Base-by-base conservation (phyloP, 352 stramenopile species). In the Phytophthora sp. region DNA sequence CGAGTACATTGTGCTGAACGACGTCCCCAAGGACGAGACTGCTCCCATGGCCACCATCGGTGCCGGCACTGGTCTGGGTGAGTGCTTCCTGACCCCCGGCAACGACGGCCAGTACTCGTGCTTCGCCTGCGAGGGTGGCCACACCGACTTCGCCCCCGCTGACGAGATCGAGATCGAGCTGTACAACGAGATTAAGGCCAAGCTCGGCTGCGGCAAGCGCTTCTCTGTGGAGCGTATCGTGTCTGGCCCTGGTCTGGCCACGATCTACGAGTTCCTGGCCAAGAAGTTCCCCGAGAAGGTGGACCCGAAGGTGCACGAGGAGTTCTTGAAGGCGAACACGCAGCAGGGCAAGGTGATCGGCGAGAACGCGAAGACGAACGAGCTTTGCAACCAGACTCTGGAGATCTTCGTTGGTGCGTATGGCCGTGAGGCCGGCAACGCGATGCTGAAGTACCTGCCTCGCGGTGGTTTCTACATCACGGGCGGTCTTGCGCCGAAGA, bases 391-490 rank as follows among this genome's bases (percentile, higher is more conserved):
- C 68, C 68, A 89, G 65, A 91, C 95, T 21, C 90, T 98, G 72
- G 74, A 98, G 64, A 98, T 98, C 41, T 98, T 98, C 73, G 91
- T 97, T 18, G 85, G 87, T 67, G 84, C 94, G n/a, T 99, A 99
- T 67, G 97, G 95, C 41, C 84, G 79, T 61, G 97, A 99, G 77
- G 91, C 94, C 54, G 96, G 97, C 42, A 96, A 94, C 69, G 85
- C 88, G 49, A 88, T 88, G 46, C 84, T 99, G 54, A 98, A 98
- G 75, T 98, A 92, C 59, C 85, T 99, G 56, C 96, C 96, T 34
- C 95, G 87, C 20, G 96, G 96, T 71, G 97, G 97, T 27, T 89
- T 99, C 57, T 99, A 98, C 85, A 90, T 99, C 48, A 97, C 94
- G 8, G 97, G 97, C 24, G 96, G 96, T 45, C 85, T 99, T 32